Percentiles rank a stretch among this genome's conserved stretches.
These are phyloP conservation scores for Chaetomium sp. DNA, from an alignment of 2,329 filamentous ascomycete genomes.

Conservation along the genomic window DNA sequence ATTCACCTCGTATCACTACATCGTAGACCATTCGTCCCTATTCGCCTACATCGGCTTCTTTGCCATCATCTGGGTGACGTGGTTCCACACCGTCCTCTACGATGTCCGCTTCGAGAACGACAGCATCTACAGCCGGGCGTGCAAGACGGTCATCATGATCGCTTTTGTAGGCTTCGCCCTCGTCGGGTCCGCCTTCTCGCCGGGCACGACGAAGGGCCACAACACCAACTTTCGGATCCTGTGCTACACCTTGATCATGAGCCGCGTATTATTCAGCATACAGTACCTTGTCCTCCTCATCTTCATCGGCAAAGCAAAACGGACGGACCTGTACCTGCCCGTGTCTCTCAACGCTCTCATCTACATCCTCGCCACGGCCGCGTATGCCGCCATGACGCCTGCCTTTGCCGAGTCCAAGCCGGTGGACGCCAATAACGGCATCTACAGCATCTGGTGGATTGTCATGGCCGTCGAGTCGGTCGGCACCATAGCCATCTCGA, in stretches of 20 bases:
- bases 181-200: constrained; percentile 27
- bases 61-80: constrained; percentile 30
- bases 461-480: constrained; percentile 24
- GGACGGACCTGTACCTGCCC: constrained; percentile 27
- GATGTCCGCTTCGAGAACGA: constrained; percentile 32
- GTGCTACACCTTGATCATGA: constrained; percentile 28
- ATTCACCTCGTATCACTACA: constrained; percentile 30
- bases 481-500: constrained; percentile 26
- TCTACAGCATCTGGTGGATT: constrained; percentile 31
- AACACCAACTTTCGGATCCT: constrained; percentile 30
- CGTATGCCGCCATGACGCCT: constrained; percentile 25
- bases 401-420: constrained; percentile 20
- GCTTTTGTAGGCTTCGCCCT: constrained; percentile 29
- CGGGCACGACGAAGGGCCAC: constrained; percentile 27
- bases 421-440: constrained; percentile 19
- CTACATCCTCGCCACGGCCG: constrained; percentile 23
- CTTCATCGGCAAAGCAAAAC: constrained; percentile 22
- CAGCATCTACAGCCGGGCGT: constrained; percentile 26
- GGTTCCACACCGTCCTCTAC: constrained; percentile 30
- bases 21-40: constrained; percentile 29
- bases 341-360: constrained; percentile 23
- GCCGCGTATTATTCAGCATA: constrained; percentile 25
- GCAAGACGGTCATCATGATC: constrained; percentile 28
- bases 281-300: constrained; percentile 26
- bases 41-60: constrained; percentile 33